phyloP scores from a whole-genome alignment of 495 filamentous ascomycete genomes.

The Talaromyces adpressus region DNA sequence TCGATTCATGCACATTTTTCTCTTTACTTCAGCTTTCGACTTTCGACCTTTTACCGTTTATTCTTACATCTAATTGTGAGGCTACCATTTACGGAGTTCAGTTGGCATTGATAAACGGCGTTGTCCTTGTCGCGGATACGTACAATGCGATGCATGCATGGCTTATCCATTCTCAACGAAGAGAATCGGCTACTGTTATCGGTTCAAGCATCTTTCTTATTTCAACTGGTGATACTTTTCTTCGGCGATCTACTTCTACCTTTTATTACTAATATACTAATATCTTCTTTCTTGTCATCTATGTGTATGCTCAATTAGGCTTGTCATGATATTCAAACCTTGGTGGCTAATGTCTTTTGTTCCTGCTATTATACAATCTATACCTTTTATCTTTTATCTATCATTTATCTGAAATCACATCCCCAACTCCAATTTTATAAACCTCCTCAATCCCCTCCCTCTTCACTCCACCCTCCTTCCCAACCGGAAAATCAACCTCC shows the following conservation, averaged over 20 bases:
- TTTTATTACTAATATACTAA: not conserved
- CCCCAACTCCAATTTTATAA: slow-evolving; percentile 29
- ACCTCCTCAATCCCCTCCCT: slow-evolving; percentile 37
- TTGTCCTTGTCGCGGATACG: not conserved
- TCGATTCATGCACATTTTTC: slow-evolving; percentile 7
- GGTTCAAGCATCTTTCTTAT: not conserved
- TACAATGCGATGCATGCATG: not conserved
- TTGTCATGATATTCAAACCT: not conserved
- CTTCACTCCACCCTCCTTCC: slow-evolving; percentile 10
- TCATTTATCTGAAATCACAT: slow-evolving; percentile 13
- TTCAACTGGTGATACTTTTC: not conserved
- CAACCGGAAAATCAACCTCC: slow-evolving; percentile 35
- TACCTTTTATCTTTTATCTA: not conserved
- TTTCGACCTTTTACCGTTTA: not conserved
- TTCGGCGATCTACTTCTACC: slow-evolving; percentile 1
- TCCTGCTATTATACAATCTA: not conserved
- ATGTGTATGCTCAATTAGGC: not conserved
- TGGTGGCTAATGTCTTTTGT: not conserved
- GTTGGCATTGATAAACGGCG: slow-evolving; percentile 5
- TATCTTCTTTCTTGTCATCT: not conserved
- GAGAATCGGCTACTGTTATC: not conserved
- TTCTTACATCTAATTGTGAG: not conserved
- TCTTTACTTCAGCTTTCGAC: not conserved
- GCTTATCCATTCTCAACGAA: not conserved
- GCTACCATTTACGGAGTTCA: not conserved